phyloP scores from a whole-genome alignment of 2,329 filamentous ascomycete genomes.

The Chaetomium strumarium region DNA sequence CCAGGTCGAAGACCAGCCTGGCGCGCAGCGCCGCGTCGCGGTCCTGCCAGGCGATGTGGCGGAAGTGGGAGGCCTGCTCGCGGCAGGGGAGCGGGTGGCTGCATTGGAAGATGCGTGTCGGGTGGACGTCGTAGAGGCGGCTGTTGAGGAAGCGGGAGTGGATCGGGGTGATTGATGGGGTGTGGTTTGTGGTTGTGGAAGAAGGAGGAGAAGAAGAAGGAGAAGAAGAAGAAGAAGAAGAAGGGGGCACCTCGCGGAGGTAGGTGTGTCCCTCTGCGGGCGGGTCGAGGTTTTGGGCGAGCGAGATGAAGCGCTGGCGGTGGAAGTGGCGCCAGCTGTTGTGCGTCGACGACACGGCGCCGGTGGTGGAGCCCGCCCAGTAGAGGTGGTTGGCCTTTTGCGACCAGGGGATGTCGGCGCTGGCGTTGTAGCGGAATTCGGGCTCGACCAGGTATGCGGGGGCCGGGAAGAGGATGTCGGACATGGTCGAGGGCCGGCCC shows the following conservation, averaged over 20 bases:
- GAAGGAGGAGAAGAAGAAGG: no score
- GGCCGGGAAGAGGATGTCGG: conserved; percentile 47
- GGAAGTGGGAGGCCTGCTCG: conserved; percentile 19
- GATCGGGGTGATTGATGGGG: not conserved
- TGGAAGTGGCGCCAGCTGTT: conserved; percentile 39
- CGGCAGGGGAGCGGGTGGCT: not conserved
- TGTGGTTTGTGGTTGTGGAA: no score
- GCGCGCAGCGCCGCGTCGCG: conserved; percentile 31
- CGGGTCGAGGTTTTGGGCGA: conserved; percentile 31
- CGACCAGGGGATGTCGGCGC: conserved; percentile 41
- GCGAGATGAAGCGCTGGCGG: conserved; percentile 40
- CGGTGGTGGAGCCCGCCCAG: conserved; percentile 53
- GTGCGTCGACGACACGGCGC: conserved; percentile 33
- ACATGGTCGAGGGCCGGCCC: conserved; percentile 41
- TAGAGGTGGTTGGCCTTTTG: conserved; percentile 47
- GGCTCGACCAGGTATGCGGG: conserved; percentile 42
- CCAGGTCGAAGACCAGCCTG: conserved; percentile 45
- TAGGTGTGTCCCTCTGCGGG: conserved; percentile 28
- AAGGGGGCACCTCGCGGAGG: conserved; percentile 18
- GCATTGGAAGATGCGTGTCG: conserved; percentile 10
- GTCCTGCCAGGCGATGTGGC: conserved; percentile 19
- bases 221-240: not conserved
- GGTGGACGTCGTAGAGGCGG: conserved; percentile 28
- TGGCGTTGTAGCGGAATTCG: conserved; percentile 37
- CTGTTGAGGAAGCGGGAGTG: conserved; percentile 30